Percentiles rank a stretch among this genome's conserved stretches.
phyloP scores from a whole-genome alignment of 108 stramenopile species.

The Seminavis robusta region DNA sequence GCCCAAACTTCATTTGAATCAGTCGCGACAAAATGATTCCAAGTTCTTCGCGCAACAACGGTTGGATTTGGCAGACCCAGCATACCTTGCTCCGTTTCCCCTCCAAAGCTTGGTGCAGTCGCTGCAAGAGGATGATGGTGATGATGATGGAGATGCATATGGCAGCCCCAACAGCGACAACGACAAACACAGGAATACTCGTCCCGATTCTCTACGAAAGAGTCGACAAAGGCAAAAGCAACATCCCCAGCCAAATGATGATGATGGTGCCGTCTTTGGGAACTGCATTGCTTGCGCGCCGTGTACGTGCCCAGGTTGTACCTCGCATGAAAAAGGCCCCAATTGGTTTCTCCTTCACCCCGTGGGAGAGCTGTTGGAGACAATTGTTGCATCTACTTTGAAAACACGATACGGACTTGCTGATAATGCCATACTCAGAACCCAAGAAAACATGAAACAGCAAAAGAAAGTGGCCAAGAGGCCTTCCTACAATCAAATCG shows the following conservation, averaged over 20 bases:
- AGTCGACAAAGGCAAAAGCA: slow-evolving; percentile 15
- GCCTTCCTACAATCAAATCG: slow-evolving; percentile 19
- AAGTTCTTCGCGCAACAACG: slow-evolving; percentile 4
- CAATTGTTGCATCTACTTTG: slow-evolving; percentile 44
- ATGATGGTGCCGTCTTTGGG: too few relatives aligned
- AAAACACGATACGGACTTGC: slow-evolving; percentile 21
- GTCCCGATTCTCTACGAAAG: slow-evolving; percentile 12
- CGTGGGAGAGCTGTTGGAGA: slow-evolving; percentile 43
- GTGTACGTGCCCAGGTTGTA: slow-evolving; percentile 56
- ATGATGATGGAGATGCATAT: too few relatives aligned
- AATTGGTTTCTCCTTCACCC: slow-evolving; percentile 58
- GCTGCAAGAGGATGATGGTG: too few relatives aligned
- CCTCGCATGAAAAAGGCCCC: background rate
- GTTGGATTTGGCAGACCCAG: slow-evolving; percentile 28
- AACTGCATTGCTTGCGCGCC: slow-evolving; percentile 54
- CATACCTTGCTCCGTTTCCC: slow-evolving; percentile 53
- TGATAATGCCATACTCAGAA: slow-evolving; percentile 9
- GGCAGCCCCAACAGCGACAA: background rate
- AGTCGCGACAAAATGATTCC: too few relatives aligned
- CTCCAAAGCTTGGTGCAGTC: too few relatives aligned
- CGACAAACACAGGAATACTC: slow-evolving; percentile 1
- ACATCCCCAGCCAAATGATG: too few relatives aligned
- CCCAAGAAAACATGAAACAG: slow-evolving; percentile 1
- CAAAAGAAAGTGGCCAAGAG: background rate
- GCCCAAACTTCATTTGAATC: too few relatives aligned